These are phyloP conservation scores for Citrullus amarus DNA, from an alignment of 306 rosid genomes.

Conservation along the genomic window DNA sequence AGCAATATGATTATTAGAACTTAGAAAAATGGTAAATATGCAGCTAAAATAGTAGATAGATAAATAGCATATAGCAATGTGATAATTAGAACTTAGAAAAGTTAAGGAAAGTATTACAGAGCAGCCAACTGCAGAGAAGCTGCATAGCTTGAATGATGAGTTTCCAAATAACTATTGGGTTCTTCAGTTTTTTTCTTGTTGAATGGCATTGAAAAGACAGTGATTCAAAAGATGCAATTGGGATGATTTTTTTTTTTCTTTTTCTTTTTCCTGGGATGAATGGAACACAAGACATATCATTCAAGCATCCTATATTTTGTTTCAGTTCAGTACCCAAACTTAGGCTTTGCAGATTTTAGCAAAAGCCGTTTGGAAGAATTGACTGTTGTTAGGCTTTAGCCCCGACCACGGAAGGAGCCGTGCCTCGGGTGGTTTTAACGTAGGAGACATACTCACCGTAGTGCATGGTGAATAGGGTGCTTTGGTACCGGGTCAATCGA, in stretches of 20 bases:
- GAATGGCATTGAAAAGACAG: slow-evolving; percentile 16
- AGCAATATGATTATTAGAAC: too few species aligned
- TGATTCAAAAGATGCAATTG: slow-evolving; percentile 20
- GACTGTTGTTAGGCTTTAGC: slow-evolving; percentile 34
- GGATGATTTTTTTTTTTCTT: background rate
- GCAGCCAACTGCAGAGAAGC: background rate
- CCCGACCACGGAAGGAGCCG: slow-evolving; percentile 41
- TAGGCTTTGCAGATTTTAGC: slow-evolving; percentile 18
- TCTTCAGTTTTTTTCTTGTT: slow-evolving; percentile 9
- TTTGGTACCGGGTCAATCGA: slow-evolving; percentile 77
- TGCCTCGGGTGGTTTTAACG: slow-evolving; percentile 55
- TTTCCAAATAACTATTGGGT: background rate
- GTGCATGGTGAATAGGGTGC: slow-evolving; percentile 68
- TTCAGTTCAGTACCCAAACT: slow-evolving; percentile 18
- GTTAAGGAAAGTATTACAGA: background rate
- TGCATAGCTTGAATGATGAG: background rate
- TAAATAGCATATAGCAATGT: background rate
- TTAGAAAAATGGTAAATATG: too few species aligned
- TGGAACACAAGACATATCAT: slow-evolving; percentile 17
- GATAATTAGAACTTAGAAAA: background rate
- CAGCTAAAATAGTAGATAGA: background rate
- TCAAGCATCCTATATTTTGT: slow-evolving; percentile 9
- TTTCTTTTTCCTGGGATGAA: background rate
- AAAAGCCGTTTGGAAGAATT: slow-evolving; percentile 21
- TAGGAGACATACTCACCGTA: slow-evolving; percentile 58